phyloP scores from a whole-genome alignment of 495 filamentous ascomycete genomes.

The Aspergillus kassunensis region DNA sequence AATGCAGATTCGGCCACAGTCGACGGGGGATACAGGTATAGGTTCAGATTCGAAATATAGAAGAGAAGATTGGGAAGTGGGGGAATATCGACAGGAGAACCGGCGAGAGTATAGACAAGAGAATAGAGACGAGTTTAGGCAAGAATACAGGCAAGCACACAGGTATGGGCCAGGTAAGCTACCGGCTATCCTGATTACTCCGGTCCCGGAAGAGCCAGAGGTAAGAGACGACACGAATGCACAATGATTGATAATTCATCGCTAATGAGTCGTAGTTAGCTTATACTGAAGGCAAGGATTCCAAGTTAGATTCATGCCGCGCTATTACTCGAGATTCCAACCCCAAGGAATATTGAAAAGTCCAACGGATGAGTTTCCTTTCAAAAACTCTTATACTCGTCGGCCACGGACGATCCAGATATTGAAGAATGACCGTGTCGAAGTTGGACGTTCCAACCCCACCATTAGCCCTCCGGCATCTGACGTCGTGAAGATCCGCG shows the following conservation, averaged over 20 bases:
- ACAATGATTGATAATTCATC: not conserved
- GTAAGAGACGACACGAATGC: not conserved
- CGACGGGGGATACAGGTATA: not conserved
- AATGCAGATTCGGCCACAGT: constrained; percentile 2
- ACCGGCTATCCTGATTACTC: constrained; percentile 12
- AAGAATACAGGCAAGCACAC: not conserved
- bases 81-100: not conserved
- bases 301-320: not conserved
- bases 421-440: not conserved
- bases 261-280: constrained; percentile 2
- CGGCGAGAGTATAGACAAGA: too few relatives aligned
- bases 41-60: too few relatives aligned
- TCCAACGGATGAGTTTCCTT: constrained; percentile 7
- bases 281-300: constrained; percentile 5
- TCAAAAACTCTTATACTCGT: not conserved
- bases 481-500: constrained; percentile 12
- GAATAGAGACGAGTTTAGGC: not conserved
- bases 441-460: constrained; percentile 1
- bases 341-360: constrained; percentile 12
- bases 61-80: not conserved
- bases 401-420: not conserved
- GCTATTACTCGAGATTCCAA: not conserved
- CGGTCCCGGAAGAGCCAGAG: constrained; percentile 9
- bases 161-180: constrained; percentile 7
- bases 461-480: not conserved